Evolutionary conservation across 495 filamentous ascomycete genomes (phyloP).

Genomic region (Massariosphaeria phaeospora): DNA sequence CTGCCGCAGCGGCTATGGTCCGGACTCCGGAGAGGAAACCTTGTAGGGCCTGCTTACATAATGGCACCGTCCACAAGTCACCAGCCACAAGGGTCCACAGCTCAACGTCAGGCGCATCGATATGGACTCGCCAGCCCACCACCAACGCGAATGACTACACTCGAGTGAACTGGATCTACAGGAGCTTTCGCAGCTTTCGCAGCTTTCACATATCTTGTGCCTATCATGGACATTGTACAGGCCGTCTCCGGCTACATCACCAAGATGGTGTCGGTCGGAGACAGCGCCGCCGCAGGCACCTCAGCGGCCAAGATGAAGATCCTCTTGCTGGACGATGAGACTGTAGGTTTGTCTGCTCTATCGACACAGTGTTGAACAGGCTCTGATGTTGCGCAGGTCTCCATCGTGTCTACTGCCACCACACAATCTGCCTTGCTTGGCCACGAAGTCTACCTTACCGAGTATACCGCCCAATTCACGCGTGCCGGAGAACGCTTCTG

Average conservation of each 20-base stretch:
- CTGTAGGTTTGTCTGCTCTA: slow-evolving; percentile 53
- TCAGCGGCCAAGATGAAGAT: slow-evolving; percentile 98
- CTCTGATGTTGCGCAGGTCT: slow-evolving; percentile 50
- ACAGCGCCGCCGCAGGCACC: slow-evolving; percentile 56
- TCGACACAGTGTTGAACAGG: background rate
- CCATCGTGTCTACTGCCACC: slow-evolving; percentile 88
- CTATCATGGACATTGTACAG: slow-evolving; percentile 81
- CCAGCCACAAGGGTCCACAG: background rate
- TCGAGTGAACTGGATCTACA: no score
- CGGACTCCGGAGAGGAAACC: background rate
- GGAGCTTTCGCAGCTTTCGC: no score
- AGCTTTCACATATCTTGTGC: background rate
- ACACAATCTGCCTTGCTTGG: slow-evolving; percentile 94
- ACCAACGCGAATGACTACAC: background rate
- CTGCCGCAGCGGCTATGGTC: no score
- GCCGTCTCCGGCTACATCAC: slow-evolving; percentile 92
- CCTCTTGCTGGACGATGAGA: slow-evolving; percentile 88
- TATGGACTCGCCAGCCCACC: background rate
- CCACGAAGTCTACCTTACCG: slow-evolving; percentile 95
- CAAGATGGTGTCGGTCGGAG: slow-evolving; percentile 91
- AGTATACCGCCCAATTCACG: slow-evolving; percentile 44
- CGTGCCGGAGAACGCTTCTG: slow-evolving; percentile 12
- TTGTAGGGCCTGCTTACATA: background rate
- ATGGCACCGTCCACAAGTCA: background rate
- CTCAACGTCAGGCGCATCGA: background rate